phyloP scores from a whole-genome alignment of 2,329 filamentous ascomycete species.

The Fusarium sp. region DNA sequence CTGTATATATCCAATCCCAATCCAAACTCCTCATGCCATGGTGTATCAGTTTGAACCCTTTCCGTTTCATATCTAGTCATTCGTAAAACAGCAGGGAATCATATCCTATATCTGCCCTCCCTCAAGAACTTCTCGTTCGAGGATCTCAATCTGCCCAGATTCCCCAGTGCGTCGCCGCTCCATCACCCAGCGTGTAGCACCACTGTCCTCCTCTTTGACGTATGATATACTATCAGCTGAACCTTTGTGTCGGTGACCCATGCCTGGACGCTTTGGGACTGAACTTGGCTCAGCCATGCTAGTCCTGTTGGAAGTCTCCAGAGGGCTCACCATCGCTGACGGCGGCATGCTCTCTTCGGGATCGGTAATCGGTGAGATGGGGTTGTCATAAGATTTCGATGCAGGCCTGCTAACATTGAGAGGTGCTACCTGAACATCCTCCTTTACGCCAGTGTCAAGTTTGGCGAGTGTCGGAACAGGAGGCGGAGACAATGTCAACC shows the following conservation, averaged over 20 bases:
- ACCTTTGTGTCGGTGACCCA: constrained; percentile 65
- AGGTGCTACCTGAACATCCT: constrained; percentile 25
- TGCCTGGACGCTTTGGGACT: constrained; percentile 34
- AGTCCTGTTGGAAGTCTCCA: constrained; percentile 37
- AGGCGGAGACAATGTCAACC: constrained; percentile 47
- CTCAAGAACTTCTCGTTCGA: constrained; percentile 74
- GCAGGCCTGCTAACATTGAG: constrained; percentile 23
- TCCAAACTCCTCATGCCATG: constrained; percentile 35
- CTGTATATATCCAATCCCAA: constrained; percentile 35
- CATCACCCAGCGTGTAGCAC: constrained; percentile 75
- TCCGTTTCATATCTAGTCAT: constrained; percentile 17
- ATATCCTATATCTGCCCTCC: constrained; percentile 62
- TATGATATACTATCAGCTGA: constrained; percentile 80
- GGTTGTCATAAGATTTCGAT: constrained; percentile 27
- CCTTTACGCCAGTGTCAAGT: constrained; percentile 24
- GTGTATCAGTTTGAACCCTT: constrained; percentile 21
- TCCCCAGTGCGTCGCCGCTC: constrained; percentile 76
- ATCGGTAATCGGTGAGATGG: constrained; percentile 42
- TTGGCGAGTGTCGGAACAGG: constrained; percentile 36
- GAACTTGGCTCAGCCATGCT: constrained; percentile 27
- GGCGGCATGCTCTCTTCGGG: constrained; percentile 34
- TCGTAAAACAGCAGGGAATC: constrained; percentile 17
- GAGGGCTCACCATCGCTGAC: constrained; percentile 38
- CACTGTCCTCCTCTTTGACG: constrained; percentile 71
- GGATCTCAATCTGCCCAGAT: constrained; percentile 73